Percentiles rank a stretch among this genome's conserved stretches.
phyloP scores from a whole-genome alignment of 129 eudicot species.

The Sambucus nigra region DNA sequence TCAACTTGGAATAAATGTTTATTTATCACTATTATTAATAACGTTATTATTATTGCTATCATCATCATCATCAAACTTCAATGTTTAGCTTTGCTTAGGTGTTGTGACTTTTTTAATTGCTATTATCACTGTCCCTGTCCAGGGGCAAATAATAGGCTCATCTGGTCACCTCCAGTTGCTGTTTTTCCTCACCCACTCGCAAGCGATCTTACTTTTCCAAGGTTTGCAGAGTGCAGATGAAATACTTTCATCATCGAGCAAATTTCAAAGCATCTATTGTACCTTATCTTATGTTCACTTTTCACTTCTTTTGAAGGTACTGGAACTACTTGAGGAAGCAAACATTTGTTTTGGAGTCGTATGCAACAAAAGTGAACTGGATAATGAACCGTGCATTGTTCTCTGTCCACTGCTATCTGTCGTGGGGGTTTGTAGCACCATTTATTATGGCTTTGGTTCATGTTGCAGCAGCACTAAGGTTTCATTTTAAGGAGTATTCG shows the following conservation, averaged over 20 bases:
- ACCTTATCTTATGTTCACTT: slow-evolving; percentile 1
- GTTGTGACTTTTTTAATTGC: slow-evolving; percentile 4
- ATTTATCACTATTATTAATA: too few relatives aligned
- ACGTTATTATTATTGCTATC: too few relatives aligned
- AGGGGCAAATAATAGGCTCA: slow-evolving; percentile 93
- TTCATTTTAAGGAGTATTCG: slow-evolving; percentile 27
- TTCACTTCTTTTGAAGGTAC: slow-evolving; percentile 40
- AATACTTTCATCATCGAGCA: neutral
- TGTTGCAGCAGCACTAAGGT: slow-evolving; percentile 62
- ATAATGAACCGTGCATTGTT: slow-evolving; percentile 87
- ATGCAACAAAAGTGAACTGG: slow-evolving; percentile 60
- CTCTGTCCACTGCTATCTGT: slow-evolving; percentile 67
- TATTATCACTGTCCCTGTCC: slow-evolving; percentile 12
- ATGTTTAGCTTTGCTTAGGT: slow-evolving; percentile 1
- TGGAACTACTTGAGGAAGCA: slow-evolving; percentile 98
- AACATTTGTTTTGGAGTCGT: slow-evolving; percentile 91
- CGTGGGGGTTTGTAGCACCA: slow-evolving; percentile 94
- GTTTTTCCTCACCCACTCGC: slow-evolving; percentile 99
- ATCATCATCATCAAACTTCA: too few relatives aligned
- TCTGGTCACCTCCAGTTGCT: slow-evolving; percentile 92
- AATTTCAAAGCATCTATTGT: slow-evolving; percentile 6
- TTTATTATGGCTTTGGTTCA: slow-evolving; percentile 70
- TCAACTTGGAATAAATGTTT: too few relatives aligned
- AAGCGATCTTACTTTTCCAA: slow-evolving; percentile 75
- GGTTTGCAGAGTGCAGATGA: slow-evolving; percentile 27